Base-by-base conservation (phyloP, 2,329 filamentous ascomycete species). In the Tricladium varicosporioides region DNA sequence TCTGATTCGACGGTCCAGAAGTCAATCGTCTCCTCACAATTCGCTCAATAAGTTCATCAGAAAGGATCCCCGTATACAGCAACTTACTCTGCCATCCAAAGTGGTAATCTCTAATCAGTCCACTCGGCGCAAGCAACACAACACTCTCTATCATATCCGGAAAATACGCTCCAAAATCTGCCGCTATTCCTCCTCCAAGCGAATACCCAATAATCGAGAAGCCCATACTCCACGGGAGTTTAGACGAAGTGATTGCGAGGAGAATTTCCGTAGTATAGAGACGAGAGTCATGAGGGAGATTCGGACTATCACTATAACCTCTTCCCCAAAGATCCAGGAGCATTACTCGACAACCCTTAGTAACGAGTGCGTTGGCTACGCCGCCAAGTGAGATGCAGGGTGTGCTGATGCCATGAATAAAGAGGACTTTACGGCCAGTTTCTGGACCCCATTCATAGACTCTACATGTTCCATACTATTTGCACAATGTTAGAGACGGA, bases 361-460 rank as follows among this genome's bases (percentile, higher is more conserved):
- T 74, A 0, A 82, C 88, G 51, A 95, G 77, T 52, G 79, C 81
- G 67, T 84, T 77, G 13, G 87, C 88, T 36, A 94, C 70, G 44
- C 82, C 79, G 1, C 84, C 85, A 15, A 93, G 74, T 0, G 88
- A 80, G 48, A 92, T 76, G 60, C 85, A 86, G 0, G 91, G 91
- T 5, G 90, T 94, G 50, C 85, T 89, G 66, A 94, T 92, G 5
- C 91, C 91, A 71, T 93, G 91, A 14, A 95, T 74, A 22, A 95
- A 75, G 13, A 95, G 74, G 1, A 93, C 84, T 67, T 86, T 91
- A 27, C 84, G 80, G 1, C 89, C 90, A 36, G 80, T 74, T 57
- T 84, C 79, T 0, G 89, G 88, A 0, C 91, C 91, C 81, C 87
- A 94, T 76, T 95, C 91, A 69, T 91, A 93, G 2, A 90, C 85